Base-by-base conservation (phyloP, 495 filamentous ascomycete genomes). In the Delitschia confertaspora region DNA sequence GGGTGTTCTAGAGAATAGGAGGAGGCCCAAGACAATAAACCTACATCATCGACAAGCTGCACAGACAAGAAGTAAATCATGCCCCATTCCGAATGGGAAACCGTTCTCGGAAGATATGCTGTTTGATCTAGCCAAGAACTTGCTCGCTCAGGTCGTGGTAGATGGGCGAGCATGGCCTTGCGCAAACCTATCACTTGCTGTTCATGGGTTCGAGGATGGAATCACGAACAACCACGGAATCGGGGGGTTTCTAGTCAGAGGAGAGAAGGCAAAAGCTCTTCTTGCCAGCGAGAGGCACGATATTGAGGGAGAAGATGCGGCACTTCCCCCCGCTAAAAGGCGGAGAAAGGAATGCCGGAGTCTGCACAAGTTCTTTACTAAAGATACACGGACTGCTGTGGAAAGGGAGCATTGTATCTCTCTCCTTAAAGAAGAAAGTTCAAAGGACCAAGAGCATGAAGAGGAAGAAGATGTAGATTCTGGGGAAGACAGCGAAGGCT, bases 151-250 rank as follows among this genome's bases (percentile, higher is more conserved):
- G 48, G 77, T 93, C 21, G 69, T 81, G 3, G 73, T 69, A 2
- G 91, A 95, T 42, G 85, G 79, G 19, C 67, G 71, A 33, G 76
- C 79, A 20, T 96, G 88, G 85, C 91, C 91, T 17, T 95, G 89
- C 60, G 65, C 75, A 10, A 84, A 91, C 60, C 64, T 98, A 29
- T 86, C 80, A 43, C 64, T 98, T 33, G 83, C 79, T 55, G 85
- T 98, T 39, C 76, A 78, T 14, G 86, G 88, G 4, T 95, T 95
- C 46, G 87, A 98, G 62, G 89, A 95, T 50, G 81, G 85, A 5
- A 69, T 88, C 34, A 71, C 66, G 9, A 82, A 85, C 5, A 96
- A 95, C 52, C 77, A 73, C 66, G 85, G 82, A 9, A 98, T 98
- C 49, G 80, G 82, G 23, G 69, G 75, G 2, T 98, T 95, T 59